Evolutionary conservation across 441 rosid genomes (phyloP).

Genomic region (Pelargonium australe): DNA sequence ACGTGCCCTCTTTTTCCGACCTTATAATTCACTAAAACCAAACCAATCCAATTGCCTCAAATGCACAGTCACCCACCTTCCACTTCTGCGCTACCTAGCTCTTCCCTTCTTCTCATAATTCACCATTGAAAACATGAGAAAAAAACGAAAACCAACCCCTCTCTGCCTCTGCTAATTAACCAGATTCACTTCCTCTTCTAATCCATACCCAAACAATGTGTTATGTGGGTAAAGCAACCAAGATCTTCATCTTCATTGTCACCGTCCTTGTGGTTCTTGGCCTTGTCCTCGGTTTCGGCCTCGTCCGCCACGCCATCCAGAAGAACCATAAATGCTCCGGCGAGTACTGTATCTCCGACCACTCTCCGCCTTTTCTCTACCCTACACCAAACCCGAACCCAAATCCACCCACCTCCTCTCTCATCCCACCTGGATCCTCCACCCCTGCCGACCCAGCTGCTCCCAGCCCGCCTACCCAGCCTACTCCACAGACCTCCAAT

Average conservation of each 20-base stretch:
- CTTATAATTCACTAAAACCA: neutral
- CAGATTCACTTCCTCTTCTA: slow-evolving; percentile 6
- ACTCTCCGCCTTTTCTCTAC: slow-evolving; percentile 26
- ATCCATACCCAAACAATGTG: slow-evolving; percentile 32
- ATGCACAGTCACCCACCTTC: slow-evolving; percentile 7
- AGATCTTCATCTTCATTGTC: slow-evolving; percentile 87
- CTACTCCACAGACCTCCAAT: neutral
- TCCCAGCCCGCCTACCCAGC: slow-evolving; percentile 14
- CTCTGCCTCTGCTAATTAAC: slow-evolving; percentile 1
- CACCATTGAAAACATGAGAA: slow-evolving; percentile 18
- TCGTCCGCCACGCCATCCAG: slow-evolving; percentile 40
- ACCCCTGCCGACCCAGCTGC: slow-evolving; percentile 3
- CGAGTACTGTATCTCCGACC: slow-evolving; percentile 27
- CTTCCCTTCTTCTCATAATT: neutral
- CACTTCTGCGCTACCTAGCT: neutral
- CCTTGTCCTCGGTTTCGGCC: slow-evolving; percentile 57
- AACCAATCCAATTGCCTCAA: slow-evolving; percentile 1
- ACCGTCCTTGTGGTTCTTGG: slow-evolving; percentile 62
- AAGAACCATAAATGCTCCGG: slow-evolving; percentile 50
- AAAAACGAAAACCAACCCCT: slow-evolving; percentile 23
- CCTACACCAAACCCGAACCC: slow-evolving; percentile 31
- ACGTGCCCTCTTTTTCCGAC: slow-evolving; percentile 21
- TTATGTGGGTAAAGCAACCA: slow-evolving; percentile 86
- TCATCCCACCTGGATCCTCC: neutral
- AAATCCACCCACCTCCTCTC: slow-evolving; percentile 13